Percentiles rank a stretch among this genome's conserved stretches.
phyloP scores from a whole-genome alignment of 352 stramenopile species.

The Phytophthora melonis region DNA sequence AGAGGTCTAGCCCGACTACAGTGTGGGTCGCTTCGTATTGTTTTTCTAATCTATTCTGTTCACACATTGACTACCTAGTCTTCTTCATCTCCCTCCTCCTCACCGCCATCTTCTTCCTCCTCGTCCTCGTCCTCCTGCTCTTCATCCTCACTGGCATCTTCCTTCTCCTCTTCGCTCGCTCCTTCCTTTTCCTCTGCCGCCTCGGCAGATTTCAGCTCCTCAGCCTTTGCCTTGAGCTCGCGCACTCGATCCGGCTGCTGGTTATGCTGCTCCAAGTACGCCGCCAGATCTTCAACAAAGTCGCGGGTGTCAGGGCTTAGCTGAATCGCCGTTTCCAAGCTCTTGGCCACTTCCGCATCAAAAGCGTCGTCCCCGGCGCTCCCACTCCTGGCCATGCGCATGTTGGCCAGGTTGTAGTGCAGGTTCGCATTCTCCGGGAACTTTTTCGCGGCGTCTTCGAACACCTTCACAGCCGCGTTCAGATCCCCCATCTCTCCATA shows the following conservation, averaged over 20 bases:
- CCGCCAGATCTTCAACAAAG: constrained; percentile 62
- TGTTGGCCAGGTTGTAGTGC: constrained; percentile 77
- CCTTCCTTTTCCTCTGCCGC: constrained; percentile 2
- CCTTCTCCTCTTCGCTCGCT: constrained; percentile 13
- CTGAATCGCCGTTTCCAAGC: constrained; percentile 55
- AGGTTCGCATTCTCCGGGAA: constrained; percentile 62
- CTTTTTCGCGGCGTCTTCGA: constrained; percentile 43
- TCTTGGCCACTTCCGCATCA: constrained; percentile 32
- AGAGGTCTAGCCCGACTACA: constrained; percentile 2
- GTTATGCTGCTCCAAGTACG: constrained; percentile 46
- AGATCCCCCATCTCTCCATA: constrained; percentile 66
- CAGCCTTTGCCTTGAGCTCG: constrained; percentile 35
- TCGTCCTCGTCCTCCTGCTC: constrained; percentile 19
- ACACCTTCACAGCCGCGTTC: constrained; percentile 56
- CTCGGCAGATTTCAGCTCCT: constrained; percentile 11
- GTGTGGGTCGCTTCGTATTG: constrained; percentile 29
- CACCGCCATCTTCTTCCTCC: constrained; percentile 21
- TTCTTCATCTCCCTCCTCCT: constrained; percentile 23
- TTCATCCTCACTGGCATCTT: too few relatives aligned
- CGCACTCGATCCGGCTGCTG: constrained; percentile 23
- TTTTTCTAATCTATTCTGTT: constrained; percentile 30
- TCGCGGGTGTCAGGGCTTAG: constrained; percentile 50
- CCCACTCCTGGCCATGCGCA: constrained; percentile 60
- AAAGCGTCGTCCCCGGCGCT: constrained; percentile 13
- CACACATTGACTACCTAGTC: constrained; percentile 21